Evolutionary conservation across 352 stramenopile genomes (phyloP).

Genomic region (Globisporangium cylindrosporum): DNA sequence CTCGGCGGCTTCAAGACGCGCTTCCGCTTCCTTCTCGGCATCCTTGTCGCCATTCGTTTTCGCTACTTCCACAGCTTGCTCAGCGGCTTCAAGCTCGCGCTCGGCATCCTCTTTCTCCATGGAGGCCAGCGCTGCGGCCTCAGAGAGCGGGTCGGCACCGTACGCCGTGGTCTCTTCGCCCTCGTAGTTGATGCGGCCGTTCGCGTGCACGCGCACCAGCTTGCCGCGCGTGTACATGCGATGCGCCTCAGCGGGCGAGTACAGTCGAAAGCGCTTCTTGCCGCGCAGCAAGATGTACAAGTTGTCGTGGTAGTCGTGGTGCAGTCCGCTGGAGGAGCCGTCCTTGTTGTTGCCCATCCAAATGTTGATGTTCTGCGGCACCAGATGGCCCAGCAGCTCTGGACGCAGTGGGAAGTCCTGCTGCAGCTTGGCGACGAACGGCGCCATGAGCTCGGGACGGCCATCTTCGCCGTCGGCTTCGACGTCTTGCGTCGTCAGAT

Average conservation of each 20-base stretch:
- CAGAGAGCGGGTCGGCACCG: constrained; percentile 58
- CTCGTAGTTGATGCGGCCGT: constrained; percentile 96
- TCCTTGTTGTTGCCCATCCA: constrained; percentile 93
- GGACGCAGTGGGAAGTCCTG: constrained; percentile 85
- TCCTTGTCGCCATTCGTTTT: constrained; percentile 33
- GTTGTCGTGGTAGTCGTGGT: constrained; percentile 99
- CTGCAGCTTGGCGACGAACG: constrained; percentile 75
- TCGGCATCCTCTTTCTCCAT: constrained; percentile 69
- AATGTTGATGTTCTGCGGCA: constrained; percentile 95
- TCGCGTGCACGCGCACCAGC: constrained; percentile 87
- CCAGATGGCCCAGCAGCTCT: constrained; percentile 81
- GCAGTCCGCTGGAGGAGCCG: constrained; percentile 88
- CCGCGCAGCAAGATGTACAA: constrained; percentile 95
- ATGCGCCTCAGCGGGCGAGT: constrained; percentile 83
- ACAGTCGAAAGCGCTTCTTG: constrained; percentile 94
- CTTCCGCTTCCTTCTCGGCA: constrained; percentile 39
- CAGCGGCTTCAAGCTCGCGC: constrained; percentile 50
- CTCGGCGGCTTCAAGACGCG: constrained; percentile 55
- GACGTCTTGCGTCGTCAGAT: constrained; percentile 91
- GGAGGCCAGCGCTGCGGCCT: constrained; percentile 49
- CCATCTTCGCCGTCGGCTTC: constrained; percentile 63
- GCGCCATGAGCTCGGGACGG: constrained; percentile 79
- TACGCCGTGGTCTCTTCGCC: constrained; percentile 83
- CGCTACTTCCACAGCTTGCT: constrained; percentile 36
- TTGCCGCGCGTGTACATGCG: constrained; percentile 91